Percentiles rank a stretch among this genome's conserved stretches.
These are phyloP conservation scores for Cladosporium sp. DNA, from an alignment of 2,329 filamentous ascomycete species.

Conservation along the genomic window DNA sequence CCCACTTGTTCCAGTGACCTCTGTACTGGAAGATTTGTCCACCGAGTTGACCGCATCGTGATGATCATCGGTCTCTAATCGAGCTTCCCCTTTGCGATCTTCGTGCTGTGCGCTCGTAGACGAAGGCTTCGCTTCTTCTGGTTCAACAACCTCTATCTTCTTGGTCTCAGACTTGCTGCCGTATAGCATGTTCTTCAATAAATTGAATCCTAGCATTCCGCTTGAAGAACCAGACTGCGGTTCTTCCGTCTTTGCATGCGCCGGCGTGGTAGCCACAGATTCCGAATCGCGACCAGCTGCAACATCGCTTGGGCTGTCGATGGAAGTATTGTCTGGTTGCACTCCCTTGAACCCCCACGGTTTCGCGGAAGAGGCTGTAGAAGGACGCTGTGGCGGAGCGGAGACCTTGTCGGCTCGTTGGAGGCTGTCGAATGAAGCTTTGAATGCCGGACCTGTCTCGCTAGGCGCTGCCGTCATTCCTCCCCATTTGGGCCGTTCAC, in stretches of 20 bases:
- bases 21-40: neutral
- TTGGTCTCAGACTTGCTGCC: neutral
- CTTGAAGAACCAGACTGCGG: neutral
- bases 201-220: neutral
- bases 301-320: neutral
- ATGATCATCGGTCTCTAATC: neutral
- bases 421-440: conserved; percentile 12
- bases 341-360: conserved; percentile 8
- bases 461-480: neutral
- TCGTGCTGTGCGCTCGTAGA: neutral
- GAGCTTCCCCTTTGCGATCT: neutral
- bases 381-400: neutral
- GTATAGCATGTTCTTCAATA: neutral
- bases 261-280: neutral
- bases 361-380: conserved; percentile 3
- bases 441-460: neutral
- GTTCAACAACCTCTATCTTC: neutral
- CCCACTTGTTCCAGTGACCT: neutral
- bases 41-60: neutral
- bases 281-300: neutral
- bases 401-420: conserved; percentile 17
- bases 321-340: neutral
- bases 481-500: conserved; percentile 16
- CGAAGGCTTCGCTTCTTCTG: neutral
- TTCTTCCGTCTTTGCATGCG: neutral